Percentiles rank a stretch among this genome's conserved stretches.
Evolutionary conservation across 257 asterid species (phyloP).

Genomic region (Echium plantagineum): DNA sequence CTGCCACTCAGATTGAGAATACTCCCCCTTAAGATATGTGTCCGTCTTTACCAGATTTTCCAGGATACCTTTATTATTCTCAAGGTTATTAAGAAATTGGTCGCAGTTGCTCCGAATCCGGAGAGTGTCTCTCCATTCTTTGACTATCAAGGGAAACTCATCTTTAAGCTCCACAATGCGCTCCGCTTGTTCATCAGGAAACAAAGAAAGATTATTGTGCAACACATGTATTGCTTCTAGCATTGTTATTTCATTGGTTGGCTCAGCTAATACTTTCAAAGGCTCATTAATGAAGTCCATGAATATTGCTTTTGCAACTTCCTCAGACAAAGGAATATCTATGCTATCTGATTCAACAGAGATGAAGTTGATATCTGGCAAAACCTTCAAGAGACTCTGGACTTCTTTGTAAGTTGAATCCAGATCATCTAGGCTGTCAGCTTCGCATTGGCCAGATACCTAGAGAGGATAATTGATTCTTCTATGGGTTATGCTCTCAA

Average conservation of each 20-base stretch:
- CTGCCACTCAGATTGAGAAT: background rate
- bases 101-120: background rate
- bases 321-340: background rate
- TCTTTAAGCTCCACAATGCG: slow-evolving; percentile 6
- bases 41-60: background rate
- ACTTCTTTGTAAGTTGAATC: slow-evolving; percentile 10
- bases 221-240: slow-evolving; percentile 7
- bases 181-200: slow-evolving; percentile 1
- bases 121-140: slow-evolving; percentile 5
- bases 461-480: background rate
- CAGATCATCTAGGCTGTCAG: background rate
- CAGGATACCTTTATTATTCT: slow-evolving; percentile 1
- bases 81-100: slow-evolving; percentile 3
- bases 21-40: slow-evolving; percentile 1
- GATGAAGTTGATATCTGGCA: background rate
- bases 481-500: too few relatives aligned
- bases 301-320: slow-evolving; percentile 4
- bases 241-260: slow-evolving; percentile 6
- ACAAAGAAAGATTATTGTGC: background rate
- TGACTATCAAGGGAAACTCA: slow-evolving; percentile 5
- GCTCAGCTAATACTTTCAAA: slow-evolving; percentile 7
- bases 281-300: slow-evolving; percentile 5
- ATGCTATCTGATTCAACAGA: background rate
- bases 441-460: background rate
- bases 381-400: slow-evolving; percentile 7